These are phyloP conservation scores for Luvunga scandens DNA, from an alignment of 345 rosid species.

Conservation along the genomic window DNA sequence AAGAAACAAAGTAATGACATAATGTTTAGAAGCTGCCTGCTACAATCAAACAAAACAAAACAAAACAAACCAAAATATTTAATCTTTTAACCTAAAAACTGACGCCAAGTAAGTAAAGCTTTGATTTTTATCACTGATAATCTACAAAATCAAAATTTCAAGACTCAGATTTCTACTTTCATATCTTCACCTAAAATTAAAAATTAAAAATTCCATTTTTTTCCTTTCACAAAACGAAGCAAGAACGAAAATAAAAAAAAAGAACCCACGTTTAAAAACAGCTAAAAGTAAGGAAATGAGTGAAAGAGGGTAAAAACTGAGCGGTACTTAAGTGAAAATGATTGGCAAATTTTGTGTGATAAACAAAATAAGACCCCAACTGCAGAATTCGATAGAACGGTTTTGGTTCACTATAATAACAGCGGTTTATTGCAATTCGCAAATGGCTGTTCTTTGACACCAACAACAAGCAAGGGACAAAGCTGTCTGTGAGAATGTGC, in stretches of 20 bases:
- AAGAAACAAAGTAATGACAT: not conserved
- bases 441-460: not conserved
- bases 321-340: not conserved
- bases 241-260: not conserved
- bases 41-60: not conserved
- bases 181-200: not conserved
- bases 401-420: not conserved
- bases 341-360: not conserved
- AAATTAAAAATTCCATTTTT: not conserved
- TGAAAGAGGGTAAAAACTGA: not conserved
- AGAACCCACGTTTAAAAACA: not conserved
- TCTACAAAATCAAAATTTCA: not conserved
- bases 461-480: conserved; percentile 8
- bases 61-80: not conserved
- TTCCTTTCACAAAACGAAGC: not conserved
- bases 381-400: not conserved
- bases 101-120: not conserved
- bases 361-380: not conserved
- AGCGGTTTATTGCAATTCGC: not conserved
- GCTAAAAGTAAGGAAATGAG: not conserved
- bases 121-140: not conserved
- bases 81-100: conserved; percentile 1
- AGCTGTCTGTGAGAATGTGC: not conserved
- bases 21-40: not conserved
- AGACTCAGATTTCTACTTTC: too few species aligned